Base-by-base conservation (phyloP, 495 filamentous ascomycete species). In the Penicillium argentinense region DNA sequence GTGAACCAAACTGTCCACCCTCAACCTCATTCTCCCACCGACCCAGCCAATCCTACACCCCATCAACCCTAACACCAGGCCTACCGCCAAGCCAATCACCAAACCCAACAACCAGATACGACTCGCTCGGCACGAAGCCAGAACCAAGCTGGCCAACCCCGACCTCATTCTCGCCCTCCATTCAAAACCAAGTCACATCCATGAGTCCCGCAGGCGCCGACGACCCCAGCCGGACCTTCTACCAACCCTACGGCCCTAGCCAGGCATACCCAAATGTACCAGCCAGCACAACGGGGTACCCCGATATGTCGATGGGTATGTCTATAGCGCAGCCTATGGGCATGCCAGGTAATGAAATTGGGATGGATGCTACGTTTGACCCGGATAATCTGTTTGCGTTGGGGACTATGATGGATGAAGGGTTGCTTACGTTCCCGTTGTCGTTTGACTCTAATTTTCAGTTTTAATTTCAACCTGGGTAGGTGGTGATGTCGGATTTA, bases 391-490 rank as follows among this genome's bases (percentile, higher is more conserved):
- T 72, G 24, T 59, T 63, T 14, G 53, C 56, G n/a, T 27, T 75
- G 43, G 66, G 57, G 3, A 67, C 45, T 40, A 64, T 73, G 56
- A 40, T 73, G 37, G 71, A 69, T 6, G 67, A 70, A 34, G 63
- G 63, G 9, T 33, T 73, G 12, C 64, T 69, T 24, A 57, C 59
- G 9, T 56, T 73, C 21, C 66, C 69, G 14, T 50, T 67, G 25
- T 28, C 57, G n/a, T 53, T 63, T 29, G 63, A 67, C 24, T 51
- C 47, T 24, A 56, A 46, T 27, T 56, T 61, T 5, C 47, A 52
- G 37, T 28, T 56, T 22, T 59, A 49, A 18, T 34, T 13, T 1
- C 9, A 16, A 23, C 11, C 13, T 4, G 9, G 11, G 37, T 17
- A 24, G 37, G 21, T 17, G 13, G 12, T 28, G 12, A 9, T n/a